Conservation (phyloP, 345 rosid genomes). For the Arabidopsis suecica region DNA sequence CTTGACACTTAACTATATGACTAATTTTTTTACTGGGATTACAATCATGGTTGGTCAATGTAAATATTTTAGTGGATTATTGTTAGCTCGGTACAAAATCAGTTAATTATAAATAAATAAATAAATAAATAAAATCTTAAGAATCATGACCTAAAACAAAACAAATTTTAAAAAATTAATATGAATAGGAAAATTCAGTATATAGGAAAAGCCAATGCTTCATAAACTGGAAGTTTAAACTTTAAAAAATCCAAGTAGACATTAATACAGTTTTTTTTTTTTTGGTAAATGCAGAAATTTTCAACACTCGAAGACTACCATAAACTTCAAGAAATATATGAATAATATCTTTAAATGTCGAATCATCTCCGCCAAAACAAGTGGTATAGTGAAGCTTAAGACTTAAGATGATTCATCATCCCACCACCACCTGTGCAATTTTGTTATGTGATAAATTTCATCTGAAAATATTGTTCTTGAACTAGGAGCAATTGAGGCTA, state of each 20-base stretch:
- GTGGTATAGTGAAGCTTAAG: conserved; percentile 20
- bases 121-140: no score
- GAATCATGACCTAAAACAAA: no score
- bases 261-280: background rate
- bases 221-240: background rate
- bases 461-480: conserved; percentile 8
- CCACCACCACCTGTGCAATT: conserved; percentile 3
- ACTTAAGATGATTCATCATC: conserved; percentile 22
- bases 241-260: background rate
- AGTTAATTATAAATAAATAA: no score
- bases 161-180: no score
- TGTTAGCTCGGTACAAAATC: no score
- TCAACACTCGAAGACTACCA: background rate
- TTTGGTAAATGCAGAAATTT: background rate
- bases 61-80: no score
- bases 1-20: background rate
- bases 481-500: conserved; percentile 2
- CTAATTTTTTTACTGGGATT: no score
- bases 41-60: no score
- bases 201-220: no score
- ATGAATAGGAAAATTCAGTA: no score
- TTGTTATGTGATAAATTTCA: background rate
- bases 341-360: conserved; percentile 16
- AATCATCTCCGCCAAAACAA: conserved; percentile 27
- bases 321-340: background rate